phyloP scores from a whole-genome alignment of 148 eudicot species.

The Oxyria digyna region DNA sequence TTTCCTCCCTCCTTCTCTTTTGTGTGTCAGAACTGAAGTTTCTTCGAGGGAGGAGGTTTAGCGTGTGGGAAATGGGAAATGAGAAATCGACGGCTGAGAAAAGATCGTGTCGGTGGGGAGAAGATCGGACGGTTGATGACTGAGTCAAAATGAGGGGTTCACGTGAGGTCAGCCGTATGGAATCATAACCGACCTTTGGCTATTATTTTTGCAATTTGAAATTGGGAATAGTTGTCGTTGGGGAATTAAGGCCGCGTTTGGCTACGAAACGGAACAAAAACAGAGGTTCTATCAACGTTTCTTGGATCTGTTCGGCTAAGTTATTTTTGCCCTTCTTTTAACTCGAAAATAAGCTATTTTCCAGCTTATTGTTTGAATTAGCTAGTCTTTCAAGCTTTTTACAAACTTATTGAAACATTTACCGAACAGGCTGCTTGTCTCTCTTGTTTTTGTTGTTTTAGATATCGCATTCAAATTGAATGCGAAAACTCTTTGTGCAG shows the following conservation, averaged over 20 bases:
- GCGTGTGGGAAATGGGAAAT: conserved; percentile 4
- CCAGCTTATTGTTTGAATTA: too few species aligned
- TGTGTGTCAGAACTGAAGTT: conserved; percentile 6
- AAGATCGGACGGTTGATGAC: conserved; percentile 1
- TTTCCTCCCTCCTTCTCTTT: not conserved
- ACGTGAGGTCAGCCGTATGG: conserved; percentile 3
- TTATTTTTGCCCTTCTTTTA: too few species aligned
- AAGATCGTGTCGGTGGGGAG: not conserved
- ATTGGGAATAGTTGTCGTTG: conserved; percentile 1
- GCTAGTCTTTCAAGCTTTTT: too few species aligned
- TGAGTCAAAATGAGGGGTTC: not conserved
- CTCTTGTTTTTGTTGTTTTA: not conserved
- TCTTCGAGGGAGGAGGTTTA: not conserved
- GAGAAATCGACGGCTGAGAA: conserved; percentile 2
- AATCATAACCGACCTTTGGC: not conserved
- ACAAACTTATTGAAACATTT: too few species aligned
- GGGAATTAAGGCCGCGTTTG: not conserved
- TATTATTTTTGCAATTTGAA: not conserved
- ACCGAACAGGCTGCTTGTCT: too few species aligned
- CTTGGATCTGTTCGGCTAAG: too few species aligned
- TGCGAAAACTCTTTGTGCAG: not conserved
- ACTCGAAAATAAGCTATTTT: too few species aligned
- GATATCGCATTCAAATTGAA: not conserved
- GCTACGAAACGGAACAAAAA: not conserved
- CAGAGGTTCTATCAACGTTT: not conserved